Percentiles rank a stretch among this genome's conserved stretches.
These are phyloP conservation scores for Haematococcus lacustris DNA, from an alignment of 139 green algal genomes.

Conservation along the genomic window DNA sequence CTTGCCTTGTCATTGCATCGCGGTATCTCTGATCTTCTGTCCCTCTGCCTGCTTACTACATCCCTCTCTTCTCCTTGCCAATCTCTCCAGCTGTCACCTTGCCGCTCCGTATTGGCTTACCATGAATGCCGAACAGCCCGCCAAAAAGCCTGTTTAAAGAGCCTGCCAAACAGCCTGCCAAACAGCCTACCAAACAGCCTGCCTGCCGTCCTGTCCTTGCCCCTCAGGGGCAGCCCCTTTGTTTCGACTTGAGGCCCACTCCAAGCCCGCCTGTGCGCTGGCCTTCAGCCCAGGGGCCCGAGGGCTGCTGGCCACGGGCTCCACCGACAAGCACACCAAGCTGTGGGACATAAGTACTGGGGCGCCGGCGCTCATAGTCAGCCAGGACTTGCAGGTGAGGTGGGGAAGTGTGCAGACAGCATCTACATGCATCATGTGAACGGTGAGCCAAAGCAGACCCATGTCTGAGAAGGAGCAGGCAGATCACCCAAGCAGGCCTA, in stretches of 20 bases:
- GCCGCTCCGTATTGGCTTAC: no score
- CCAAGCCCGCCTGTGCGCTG: slow-evolving; percentile 73
- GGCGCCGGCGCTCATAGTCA: slow-evolving; percentile 53
- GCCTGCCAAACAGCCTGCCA: no score
- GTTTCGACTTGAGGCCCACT: slow-evolving; percentile 73
- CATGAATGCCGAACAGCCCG: no score
- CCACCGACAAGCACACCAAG: slow-evolving; percentile 92
- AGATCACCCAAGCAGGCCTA: neutral
- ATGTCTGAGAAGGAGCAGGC: neutral
- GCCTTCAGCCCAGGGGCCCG: slow-evolving; percentile 56
- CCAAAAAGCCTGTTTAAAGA: no score
- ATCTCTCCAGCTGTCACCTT: no score
- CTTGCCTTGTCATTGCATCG: neutral
- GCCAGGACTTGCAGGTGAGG: slow-evolving; percentile 56
- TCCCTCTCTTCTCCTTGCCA: neutral
- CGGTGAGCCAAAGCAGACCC: neutral
- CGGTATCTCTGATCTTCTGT: neutral
- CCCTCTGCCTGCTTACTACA: neutral
- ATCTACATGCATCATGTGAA: neutral
- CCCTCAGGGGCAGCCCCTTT: slow-evolving; percentile 47
- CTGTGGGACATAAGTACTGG: slow-evolving; percentile 74
- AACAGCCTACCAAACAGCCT: neutral
- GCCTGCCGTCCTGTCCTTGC: neutral
- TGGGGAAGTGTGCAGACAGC: no score
- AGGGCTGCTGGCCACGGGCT: slow-evolving; percentile 77